A percentile compares a stretch with the other conserved stretches of the same genome.
Conservation (phyloP, 2,329 filamentous ascomycete species). For the Stagonosporopsis vannaccii region DNA sequence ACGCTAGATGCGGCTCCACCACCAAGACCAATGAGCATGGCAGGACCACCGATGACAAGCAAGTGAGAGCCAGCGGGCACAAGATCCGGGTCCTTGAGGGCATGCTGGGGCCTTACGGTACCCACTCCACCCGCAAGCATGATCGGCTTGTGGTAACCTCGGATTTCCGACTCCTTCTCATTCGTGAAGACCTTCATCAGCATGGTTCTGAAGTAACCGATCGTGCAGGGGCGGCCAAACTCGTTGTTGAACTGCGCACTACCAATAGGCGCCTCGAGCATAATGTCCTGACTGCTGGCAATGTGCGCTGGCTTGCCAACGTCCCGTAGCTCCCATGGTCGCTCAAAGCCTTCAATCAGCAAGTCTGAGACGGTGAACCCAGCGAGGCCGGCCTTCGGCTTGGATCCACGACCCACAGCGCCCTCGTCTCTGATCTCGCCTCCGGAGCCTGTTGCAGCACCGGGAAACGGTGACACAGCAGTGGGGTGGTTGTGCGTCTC, state of each 20-base stretch:
- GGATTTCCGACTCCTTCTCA: slow-evolving; percentile 71
- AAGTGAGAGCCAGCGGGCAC: slow-evolving; percentile 89
- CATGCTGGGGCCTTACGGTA: slow-evolving; percentile 88
- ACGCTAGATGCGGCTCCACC: slow-evolving; percentile 94
- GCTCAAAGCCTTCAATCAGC: slow-evolving; percentile 79
- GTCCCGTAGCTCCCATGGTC: slow-evolving; percentile 85
- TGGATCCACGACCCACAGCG: slow-evolving; percentile 89
- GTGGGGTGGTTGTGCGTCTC: slow-evolving; percentile 99
- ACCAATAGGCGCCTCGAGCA: slow-evolving; percentile 95
- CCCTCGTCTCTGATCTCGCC: slow-evolving; percentile 97
- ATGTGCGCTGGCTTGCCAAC: slow-evolving; percentile 91
- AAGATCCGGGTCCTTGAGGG: slow-evolving; percentile 79
- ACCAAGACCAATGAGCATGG: slow-evolving; percentile 96
- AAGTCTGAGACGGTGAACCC: slow-evolving; percentile 97
- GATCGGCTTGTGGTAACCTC: slow-evolving; percentile 97
- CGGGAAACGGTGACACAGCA: slow-evolving; percentile 90
- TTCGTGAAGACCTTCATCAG: slow-evolving; percentile 71
- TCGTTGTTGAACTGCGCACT: slow-evolving; percentile 98
- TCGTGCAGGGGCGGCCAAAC: slow-evolving; percentile 87
- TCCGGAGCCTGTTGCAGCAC: slow-evolving; percentile 92
- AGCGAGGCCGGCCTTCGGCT: slow-evolving; percentile 87
- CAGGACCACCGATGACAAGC: slow-evolving; percentile 91
- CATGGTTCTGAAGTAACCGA: slow-evolving; percentile 91
- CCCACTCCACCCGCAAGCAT: slow-evolving; percentile 98
- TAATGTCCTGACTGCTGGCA: slow-evolving; percentile 93